phyloP scores from a whole-genome alignment of 371 early-diverging fungal genomes.

The Mortierella sp. region DNA sequence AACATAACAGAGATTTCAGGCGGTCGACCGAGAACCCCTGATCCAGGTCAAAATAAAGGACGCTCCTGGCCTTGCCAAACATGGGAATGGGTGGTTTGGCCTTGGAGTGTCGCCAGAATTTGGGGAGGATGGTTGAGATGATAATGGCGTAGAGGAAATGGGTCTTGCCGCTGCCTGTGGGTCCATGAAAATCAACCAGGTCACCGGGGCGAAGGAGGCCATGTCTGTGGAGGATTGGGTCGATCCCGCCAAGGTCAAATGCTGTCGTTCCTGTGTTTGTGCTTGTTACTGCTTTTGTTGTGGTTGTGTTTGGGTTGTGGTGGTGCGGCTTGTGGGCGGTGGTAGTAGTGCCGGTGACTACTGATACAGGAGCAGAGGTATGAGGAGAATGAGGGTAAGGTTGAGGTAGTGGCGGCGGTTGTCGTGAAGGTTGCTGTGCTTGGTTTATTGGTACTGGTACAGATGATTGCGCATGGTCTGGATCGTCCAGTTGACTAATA shows the following conservation, averaged over 20 bases:
- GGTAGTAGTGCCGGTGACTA: background rate
- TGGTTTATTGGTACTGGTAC: background rate
- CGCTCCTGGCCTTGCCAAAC: constrained; percentile 31
- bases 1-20: constrained; percentile 19
- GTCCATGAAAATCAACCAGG: constrained; percentile 42
- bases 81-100: constrained; percentile 15
- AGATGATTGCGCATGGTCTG: background rate
- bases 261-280: background rate
- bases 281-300: background rate
- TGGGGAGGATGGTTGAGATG: constrained; percentile 40
- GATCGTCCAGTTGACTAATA: background rate
- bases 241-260: constrained; percentile 42
- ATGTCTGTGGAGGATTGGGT: constrained; percentile 31
- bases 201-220: constrained; percentile 36
- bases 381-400: background rate
- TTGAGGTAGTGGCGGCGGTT: too few relatives aligned
- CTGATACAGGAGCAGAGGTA: background rate
- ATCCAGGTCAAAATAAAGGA: constrained; percentile 42
- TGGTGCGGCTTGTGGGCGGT: background rate
- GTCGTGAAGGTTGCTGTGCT: background rate
- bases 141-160: constrained; percentile 47
- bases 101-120: constrained; percentile 39
- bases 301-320: background rate
- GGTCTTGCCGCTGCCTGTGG: constrained; percentile 45
- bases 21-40: constrained; percentile 32